phyloP scores from a whole-genome alignment of 2,329 filamentous ascomycete genomes.

The Septoria linicola region DNA sequence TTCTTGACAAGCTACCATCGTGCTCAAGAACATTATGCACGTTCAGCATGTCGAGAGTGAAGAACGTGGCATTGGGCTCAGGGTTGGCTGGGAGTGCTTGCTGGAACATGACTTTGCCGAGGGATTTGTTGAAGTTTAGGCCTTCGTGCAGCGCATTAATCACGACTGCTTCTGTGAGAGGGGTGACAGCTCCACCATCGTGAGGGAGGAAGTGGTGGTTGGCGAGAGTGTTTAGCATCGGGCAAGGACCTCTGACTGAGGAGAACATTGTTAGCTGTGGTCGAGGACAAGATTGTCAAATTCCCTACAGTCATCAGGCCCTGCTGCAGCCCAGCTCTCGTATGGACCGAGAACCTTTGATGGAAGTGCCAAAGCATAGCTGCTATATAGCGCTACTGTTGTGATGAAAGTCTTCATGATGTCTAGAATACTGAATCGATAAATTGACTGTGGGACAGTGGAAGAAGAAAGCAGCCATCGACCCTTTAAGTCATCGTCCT shows the following conservation, averaged over 20 bases:
- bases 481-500: not conserved
- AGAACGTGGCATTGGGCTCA: constrained; percentile 26
- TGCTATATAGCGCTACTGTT: not conserved
- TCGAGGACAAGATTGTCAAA: not conserved
- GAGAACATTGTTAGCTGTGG: not conserved
- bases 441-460: not conserved
- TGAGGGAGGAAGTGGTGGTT: constrained; percentile 28
- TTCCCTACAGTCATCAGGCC: not conserved
- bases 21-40: constrained; percentile 26
- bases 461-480: too few species aligned
- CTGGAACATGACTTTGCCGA: constrained; percentile 24
- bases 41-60: constrained; percentile 24
- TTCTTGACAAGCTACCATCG: constrained; percentile 41
- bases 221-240: constrained; percentile 22
- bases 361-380: not conserved
- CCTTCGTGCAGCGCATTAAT: constrained; percentile 22
- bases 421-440: not conserved
- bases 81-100: constrained; percentile 26
- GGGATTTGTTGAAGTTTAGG: constrained; percentile 24
- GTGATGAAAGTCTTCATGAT: not conserved
- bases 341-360: not conserved
- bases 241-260: constrained; percentile 10
- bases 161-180: constrained; percentile 20
- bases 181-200: constrained; percentile 20
- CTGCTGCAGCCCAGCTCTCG: not conserved